Conservation (phyloP, 441 rosid genomes). For the Erodium texanum region DNA sequence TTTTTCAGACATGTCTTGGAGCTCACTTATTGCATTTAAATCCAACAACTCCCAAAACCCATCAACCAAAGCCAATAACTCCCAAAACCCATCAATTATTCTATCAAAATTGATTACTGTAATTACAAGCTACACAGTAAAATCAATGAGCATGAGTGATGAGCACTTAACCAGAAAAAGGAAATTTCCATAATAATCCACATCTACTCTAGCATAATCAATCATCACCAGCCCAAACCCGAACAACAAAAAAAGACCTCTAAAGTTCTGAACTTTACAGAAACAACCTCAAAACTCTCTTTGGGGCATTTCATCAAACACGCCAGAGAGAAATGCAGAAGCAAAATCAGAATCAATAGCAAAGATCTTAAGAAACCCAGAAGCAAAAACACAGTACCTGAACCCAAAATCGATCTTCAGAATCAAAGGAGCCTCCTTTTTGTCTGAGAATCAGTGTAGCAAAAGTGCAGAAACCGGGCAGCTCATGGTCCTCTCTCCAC, state of each 20-base stretch:
- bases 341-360: background rate
- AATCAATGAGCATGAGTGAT: background rate
- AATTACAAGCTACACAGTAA: background rate
- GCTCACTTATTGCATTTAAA: background rate
- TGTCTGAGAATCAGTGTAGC: background rate
- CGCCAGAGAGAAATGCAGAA: background rate
- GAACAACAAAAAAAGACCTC: too few relatives aligned
- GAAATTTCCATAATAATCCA: too few relatives aligned
- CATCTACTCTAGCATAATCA: too few relatives aligned
- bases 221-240: background rate
- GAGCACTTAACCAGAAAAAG: background rate
- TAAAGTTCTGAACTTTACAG: background rate
- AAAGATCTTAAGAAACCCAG: background rate
- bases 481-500: background rate
- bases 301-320: background rate
- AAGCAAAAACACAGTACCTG: constrained; percentile 1
- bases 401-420: background rate
- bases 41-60: background rate
- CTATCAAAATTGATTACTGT: background rate
- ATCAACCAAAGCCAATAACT: constrained; percentile 1
- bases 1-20: background rate
- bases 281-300: background rate
- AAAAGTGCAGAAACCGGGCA: background rate
- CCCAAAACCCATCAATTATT: background rate
- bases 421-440: background rate